A percentile compares a stretch with the other conserved stretches of the same genome.
Evolutionary conservation across 768 basidiomycete genomes (phyloP).

Genomic region (Mrakia frigida): DNA sequence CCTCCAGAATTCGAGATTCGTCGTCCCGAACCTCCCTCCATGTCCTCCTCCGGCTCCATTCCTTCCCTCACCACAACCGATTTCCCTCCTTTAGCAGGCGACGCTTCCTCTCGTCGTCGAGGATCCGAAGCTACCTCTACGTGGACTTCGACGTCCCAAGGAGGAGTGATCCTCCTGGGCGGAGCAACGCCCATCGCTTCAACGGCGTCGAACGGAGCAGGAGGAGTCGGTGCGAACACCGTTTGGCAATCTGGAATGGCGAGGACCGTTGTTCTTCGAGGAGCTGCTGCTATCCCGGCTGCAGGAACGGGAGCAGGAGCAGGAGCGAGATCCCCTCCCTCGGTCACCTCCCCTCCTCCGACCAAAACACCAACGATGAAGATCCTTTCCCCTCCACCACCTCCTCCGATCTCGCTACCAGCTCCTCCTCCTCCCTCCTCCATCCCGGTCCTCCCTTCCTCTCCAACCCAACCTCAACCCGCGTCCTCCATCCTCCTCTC

Average conservation of each 20-base stretch:
- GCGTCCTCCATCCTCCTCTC: neutral
- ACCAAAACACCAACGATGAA: slow-evolving; percentile 1
- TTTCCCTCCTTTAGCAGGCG: slow-evolving; percentile 24
- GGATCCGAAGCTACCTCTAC: no score
- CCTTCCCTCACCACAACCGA: slow-evolving; percentile 15
- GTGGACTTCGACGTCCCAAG: neutral
- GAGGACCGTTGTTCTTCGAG: slow-evolving; percentile 5
- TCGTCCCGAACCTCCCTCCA: slow-evolving; percentile 22
- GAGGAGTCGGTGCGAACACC: neutral
- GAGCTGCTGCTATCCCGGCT: neutral
- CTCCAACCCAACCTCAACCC: neutral
- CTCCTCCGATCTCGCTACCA: neutral
- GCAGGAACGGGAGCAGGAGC: no score
- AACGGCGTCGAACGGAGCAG: neutral
- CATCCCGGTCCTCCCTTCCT: neutral
- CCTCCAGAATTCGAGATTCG: slow-evolving; percentile 24
- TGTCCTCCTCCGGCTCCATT: neutral
- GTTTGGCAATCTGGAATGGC: slow-evolving; percentile 18
- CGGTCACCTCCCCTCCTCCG: neutral
- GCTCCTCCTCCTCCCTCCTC: neutral
- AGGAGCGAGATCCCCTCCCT: neutral
- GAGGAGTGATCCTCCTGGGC: slow-evolving; percentile 5
- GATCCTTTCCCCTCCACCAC: neutral
- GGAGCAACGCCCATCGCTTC: neutral
- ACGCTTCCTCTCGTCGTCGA: neutral